Conservation (phyloP, 1,284 basidiomycete species). For the Trametes hirsuta region DNA sequence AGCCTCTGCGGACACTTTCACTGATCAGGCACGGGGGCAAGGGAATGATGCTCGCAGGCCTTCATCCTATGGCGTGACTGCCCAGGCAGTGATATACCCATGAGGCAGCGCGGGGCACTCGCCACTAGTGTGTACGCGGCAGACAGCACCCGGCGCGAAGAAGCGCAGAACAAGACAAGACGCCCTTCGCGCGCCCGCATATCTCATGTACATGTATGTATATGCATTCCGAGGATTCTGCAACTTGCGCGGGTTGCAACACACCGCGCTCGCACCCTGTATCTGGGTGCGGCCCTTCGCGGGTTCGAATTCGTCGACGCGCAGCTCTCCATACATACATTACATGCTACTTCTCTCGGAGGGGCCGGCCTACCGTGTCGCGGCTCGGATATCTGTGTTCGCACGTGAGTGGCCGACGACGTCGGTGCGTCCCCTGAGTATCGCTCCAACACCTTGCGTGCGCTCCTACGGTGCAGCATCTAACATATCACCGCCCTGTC, state of each 20-base stretch:
- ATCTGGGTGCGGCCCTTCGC: no score
- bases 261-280: no score
- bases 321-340: neutral
- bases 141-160: neutral
- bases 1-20: conserved; percentile 1
- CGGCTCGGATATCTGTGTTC: neutral
- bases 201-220: no score
- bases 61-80: conserved; percentile 12
- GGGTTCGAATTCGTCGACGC: no score
- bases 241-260: no score
- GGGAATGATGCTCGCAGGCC: conserved; percentile 22
- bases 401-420: neutral
- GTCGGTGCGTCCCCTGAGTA: neutral
- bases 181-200: no score
- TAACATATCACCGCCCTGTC: no score
- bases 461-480: no score
- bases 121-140: neutral
- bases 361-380: neutral
- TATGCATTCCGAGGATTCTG: no score
- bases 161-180: no score
- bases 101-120: conserved; percentile 4
- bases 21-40: conserved; percentile 20
- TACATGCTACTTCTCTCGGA: neutral
- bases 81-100: conserved; percentile 6
- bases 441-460: neutral